Conservation (phyloP, 371 early-diverging fungal species). For the Syncephalastrum monosporum region DNA sequence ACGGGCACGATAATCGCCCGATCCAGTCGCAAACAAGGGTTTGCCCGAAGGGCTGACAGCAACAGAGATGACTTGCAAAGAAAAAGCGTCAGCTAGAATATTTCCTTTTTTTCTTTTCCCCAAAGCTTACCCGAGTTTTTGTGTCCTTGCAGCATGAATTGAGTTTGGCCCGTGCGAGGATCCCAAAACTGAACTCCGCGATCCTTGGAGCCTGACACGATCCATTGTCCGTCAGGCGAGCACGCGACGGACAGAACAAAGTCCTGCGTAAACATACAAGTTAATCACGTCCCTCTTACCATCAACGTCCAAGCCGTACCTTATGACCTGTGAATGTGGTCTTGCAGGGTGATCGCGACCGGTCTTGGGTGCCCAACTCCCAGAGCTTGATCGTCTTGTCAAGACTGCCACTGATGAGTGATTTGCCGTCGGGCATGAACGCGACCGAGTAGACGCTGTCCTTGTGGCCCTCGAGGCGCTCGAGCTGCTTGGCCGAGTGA, state of each 20-base stretch:
- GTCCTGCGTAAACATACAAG: slow-evolving; percentile 53
- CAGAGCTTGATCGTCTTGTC: slow-evolving; percentile 92
- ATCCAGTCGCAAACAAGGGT: slow-evolving; percentile 92
- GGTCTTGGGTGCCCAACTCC: slow-evolving; percentile 61
- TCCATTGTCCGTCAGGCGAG: slow-evolving; percentile 90
- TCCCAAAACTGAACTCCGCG: slow-evolving; percentile 97
- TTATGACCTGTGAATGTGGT: slow-evolving; percentile 59
- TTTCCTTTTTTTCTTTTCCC: background rate
- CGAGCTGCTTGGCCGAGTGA: slow-evolving; percentile 69
- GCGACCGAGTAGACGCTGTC: slow-evolving; percentile 95
- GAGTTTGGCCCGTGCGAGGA: slow-evolving; percentile 71
- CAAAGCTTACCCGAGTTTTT: slow-evolving; percentile 81
- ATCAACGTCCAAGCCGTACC: slow-evolving; percentile 6
- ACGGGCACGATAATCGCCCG: slow-evolving; percentile 93
- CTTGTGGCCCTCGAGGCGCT: slow-evolving; percentile 90
- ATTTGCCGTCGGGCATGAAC: slow-evolving; percentile 87
- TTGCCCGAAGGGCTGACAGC: slow-evolving; percentile 79
- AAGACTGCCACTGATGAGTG: slow-evolving; percentile 88
- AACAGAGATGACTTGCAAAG: slow-evolving; percentile 79
- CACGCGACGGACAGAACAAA: slow-evolving; percentile 96
- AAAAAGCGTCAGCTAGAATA: background rate
- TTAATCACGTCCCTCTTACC: background rate
- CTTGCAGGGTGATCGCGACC: slow-evolving; percentile 37
- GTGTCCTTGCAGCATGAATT: slow-evolving; percentile 95
- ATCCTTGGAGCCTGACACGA: slow-evolving; percentile 94